Evolutionary conservation across 257 asterid species (phyloP), one percentile per base, ranked within the genome.

Genomic region (Craterostigma plantagineum): DNA sequence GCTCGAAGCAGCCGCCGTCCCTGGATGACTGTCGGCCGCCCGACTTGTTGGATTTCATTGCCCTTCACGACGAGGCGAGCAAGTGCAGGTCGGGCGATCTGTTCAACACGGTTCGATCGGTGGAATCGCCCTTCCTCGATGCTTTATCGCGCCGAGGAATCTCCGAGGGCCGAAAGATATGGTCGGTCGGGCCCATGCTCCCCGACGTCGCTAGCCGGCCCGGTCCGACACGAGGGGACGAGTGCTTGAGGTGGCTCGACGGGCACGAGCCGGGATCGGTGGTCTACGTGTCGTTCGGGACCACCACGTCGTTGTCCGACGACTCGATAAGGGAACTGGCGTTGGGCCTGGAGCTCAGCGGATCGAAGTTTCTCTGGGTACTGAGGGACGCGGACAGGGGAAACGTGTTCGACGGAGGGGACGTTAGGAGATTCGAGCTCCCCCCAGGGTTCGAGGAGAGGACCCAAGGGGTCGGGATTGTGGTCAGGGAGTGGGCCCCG

Each of bases 111-210:
- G 56, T 56, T 51, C 42, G 74, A 16, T 38, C 53, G n/a, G 38
- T 72, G 11, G 77, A 72, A 48, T 58, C 38, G 0, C 44, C 50
- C 1, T 60, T 10, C 16, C 6, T 73, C 34, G 69, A 69, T 1
- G 4, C 68, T 0, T 34, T 69, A 6, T 49, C 18, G 10, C 41
- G 46, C 12, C 42, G 57, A 33, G 66, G 43, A 34, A 16, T 53
- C 0, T 18, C 27, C 10, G 55, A 42, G 3, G 14, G 13, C 1
- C 46, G 56, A 5, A 65, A 57, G 23, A 46, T 35, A 5, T 73
- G 71, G 71, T 69, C 69, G 0, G 46, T 73, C 9, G 77, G 81
- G 45, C 81, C 81, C 0, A 16, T 60, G 35, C 34, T 69, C 0
- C 69, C 69, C 0, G n/a, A n/a, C n/a, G n/a, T n/a, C n/a, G 12